Base-by-base conservation (phyloP, 148 eudicot genomes). In the Arbutus unedo region DNA sequence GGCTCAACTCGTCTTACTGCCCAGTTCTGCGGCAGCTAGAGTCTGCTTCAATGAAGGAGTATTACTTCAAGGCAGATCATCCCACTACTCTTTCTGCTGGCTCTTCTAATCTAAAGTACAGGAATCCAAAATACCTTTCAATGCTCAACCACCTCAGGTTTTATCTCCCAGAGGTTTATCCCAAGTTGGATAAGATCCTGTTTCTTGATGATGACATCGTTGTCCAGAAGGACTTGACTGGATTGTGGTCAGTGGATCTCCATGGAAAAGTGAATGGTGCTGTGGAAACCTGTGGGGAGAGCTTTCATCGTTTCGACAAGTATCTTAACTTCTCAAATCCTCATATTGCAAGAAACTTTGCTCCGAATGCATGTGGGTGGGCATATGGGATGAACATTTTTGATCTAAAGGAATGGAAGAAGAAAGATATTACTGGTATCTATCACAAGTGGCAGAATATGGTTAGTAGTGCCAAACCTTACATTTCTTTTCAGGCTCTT, bases 201-300 rank as follows among this genome's bases (percentile, higher is more conserved):
- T 95, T 95, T 89, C 92, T 95, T 21, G 98, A 95, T 76, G 98
- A 95, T 85, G 98, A 95, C 81, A 92, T 94, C 81, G 98, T 94
- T 68, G 98, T 94, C 81, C 93, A 92, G 87, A 94, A 89, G 81
- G 98, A 95, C 80, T 85, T 95, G 92, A 91, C 93, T 38, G 87
- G 89, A 57, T 82, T 95, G 79, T 95, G 98, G 98, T 80, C 88
- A 3, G 92, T 92, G 57, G 90, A 95, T 87, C 93, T 95, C 74
- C 90, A 84, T 79, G 98, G 98, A 19, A 93, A 92, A 86, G 98
- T 95, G 53, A 95, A 92, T 79, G 98, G 98, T 75, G 98, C 97
- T 47, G 97, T 95, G 81, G 98, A 95, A 86, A 95, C 98, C 64
- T 95, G 98, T 82, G 94, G 95, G 18, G 89, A 90, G 83, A 93